Percentiles rank a stretch among this genome's conserved stretches.
Evolutionary conservation across 352 stramenopile species (phyloP).

Genomic region (Saprolegnia diclina): DNA sequence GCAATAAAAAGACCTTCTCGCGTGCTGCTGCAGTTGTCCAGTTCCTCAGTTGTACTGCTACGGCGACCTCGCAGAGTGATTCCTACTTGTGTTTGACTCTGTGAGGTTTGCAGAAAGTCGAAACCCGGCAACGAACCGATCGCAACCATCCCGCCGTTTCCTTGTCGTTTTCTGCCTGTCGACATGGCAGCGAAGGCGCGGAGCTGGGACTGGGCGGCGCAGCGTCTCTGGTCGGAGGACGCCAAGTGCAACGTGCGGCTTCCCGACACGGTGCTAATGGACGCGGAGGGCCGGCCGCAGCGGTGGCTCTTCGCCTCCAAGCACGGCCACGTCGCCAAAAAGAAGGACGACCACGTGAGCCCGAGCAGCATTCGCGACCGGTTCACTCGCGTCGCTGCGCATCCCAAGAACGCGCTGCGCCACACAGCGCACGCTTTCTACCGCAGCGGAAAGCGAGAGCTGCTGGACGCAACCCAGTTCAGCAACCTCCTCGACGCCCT

Average conservation of each 20-base stretch:
- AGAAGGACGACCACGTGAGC: slow-evolving; percentile 33
- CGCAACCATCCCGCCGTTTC: neutral
- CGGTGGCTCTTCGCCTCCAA: slow-evolving; percentile 52
- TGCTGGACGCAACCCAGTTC: slow-evolving; percentile 27
- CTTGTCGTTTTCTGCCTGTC: neutral
- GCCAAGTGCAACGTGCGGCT: slow-evolving; percentile 35
- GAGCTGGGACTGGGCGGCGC: slow-evolving; percentile 41
- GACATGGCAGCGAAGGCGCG: slow-evolving; percentile 5
- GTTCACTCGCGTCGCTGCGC: slow-evolving; percentile 34
- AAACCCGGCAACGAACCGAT: no score
- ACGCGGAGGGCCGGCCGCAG: slow-evolving; percentile 17
- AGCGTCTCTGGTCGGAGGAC: slow-evolving; percentile 32
- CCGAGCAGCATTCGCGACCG: slow-evolving; percentile 41
- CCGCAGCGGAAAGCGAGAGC: slow-evolving; percentile 14
- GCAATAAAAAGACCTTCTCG: no score
- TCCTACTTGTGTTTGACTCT: no score
- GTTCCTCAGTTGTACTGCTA: no score
- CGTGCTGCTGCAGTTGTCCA: no score
- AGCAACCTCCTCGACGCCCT: slow-evolving; percentile 31
- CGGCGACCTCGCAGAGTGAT: no score
- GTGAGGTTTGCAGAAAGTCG: no score
- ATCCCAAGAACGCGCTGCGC: slow-evolving; percentile 16
- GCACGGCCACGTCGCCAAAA: slow-evolving; percentile 40
- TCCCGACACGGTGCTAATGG: slow-evolving; percentile 39
- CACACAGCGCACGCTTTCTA: slow-evolving; percentile 29